Evolutionary conservation across 495 filamentous ascomycete species (phyloP).

Genomic region (Mytilinidion resinicola): DNA sequence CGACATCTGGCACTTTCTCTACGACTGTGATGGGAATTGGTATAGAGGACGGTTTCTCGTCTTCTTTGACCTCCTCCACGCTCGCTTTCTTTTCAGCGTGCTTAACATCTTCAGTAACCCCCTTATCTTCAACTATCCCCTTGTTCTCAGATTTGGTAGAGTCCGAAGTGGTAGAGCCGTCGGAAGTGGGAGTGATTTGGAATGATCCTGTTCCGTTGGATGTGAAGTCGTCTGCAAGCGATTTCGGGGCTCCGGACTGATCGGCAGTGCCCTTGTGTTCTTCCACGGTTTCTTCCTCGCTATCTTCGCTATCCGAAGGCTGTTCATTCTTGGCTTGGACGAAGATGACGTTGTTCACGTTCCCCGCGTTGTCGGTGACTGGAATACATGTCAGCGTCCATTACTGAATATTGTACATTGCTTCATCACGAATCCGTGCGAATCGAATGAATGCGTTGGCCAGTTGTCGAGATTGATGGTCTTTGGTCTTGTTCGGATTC

Average conservation of each 20-base stretch:
- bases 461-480: neutral
- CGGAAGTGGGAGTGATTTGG: neutral
- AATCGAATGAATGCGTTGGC: neutral
- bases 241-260: neutral
- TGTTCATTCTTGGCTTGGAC: constrained; percentile 22
- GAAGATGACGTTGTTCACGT: constrained; percentile 52
- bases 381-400: constrained; percentile 2
- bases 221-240: neutral
- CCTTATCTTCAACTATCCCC: neutral
- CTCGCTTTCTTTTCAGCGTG: neutral
- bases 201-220: constrained; percentile 1
- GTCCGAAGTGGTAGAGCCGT: too few relatives aligned
- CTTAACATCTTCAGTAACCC: neutral
- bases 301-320: neutral
- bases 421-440: neutral
- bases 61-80: neutral
- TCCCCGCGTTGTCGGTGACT: constrained; percentile 52
- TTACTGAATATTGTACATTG: neutral
- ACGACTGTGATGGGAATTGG: constrained; percentile 23
- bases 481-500: too few relatives aligned
- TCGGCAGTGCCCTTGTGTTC: neutral
- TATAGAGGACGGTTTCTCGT: neutral
- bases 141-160: too few relatives aligned
- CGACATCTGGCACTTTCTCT: constrained; percentile 17
- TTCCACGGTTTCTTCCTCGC: neutral